Conservation (phyloP, 768 basidiomycete species). For the Panaeolus cyanescens region DNA sequence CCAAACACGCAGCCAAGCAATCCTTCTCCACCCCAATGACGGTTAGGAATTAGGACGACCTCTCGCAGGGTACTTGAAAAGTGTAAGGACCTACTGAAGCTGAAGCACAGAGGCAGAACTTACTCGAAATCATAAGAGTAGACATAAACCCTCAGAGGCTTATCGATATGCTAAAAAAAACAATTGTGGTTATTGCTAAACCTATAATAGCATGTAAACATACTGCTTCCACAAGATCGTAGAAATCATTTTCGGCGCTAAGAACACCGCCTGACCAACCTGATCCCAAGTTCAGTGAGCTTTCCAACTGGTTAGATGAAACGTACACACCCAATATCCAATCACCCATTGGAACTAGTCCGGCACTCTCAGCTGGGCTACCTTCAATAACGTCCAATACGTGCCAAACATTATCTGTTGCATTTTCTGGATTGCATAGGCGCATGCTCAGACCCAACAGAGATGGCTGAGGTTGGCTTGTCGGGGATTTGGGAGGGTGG, state of each 20-base stretch:
- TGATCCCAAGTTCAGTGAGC: constrained; percentile 46
- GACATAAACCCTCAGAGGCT: constrained; percentile 88
- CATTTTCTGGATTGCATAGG: constrained; percentile 86
- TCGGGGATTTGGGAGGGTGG: constrained; percentile 26
- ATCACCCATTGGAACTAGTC: constrained; percentile 87
- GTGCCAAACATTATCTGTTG: constrained; percentile 96
- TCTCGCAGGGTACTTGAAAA: constrained; percentile 79
- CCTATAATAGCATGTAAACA: constrained; percentile 25
- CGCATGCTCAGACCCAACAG: constrained; percentile 94
- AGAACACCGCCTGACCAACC: constrained; percentile 97
- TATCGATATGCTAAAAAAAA: constrained; percentile 78
- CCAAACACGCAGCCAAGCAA: constrained; percentile 95
- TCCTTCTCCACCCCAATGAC: constrained; percentile 97
- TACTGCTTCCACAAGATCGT: constrained; percentile 91
- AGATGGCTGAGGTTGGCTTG: constrained; percentile 63
- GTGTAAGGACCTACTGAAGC: constrained; percentile 8
- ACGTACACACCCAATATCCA: constrained; percentile 42
- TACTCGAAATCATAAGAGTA: too few relatives aligned
- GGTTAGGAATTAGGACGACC: constrained; percentile 92
- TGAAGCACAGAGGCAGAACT: not conserved
- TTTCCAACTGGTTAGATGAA: not conserved
- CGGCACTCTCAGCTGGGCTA: constrained; percentile 94
- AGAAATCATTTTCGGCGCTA: constrained; percentile 92
- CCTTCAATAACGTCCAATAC: constrained; percentile 96
- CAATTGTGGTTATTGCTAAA: constrained; percentile 7